Base-by-base conservation (phyloP, 2,329 filamentous ascomycete genomes). In the Aureobasidium sp. region DNA sequence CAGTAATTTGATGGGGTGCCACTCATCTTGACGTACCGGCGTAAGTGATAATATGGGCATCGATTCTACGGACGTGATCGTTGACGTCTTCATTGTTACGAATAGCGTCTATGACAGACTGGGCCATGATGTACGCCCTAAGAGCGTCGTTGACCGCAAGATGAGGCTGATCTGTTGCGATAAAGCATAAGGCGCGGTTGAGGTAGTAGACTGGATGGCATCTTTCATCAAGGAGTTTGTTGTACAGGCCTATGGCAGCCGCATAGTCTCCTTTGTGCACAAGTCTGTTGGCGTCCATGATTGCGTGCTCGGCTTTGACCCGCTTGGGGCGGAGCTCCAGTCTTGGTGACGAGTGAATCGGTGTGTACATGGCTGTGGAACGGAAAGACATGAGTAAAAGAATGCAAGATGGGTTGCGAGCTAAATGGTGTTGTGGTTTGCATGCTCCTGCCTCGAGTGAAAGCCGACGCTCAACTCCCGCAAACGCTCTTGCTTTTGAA, bases 171-270 rank as follows among this genome's bases (percentile, higher is more conserved):
- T 54, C 63, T 3, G 64, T 50, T 5, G 61, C 11, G 5, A 69
- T 16, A 36, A 67, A 68, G 54, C 68, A 69, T 1, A 70, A 59
- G 5, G 66, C 62, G 10, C 69, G 67, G 49, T 70, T 70, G 16
- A 69, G 64, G 44, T 68, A 67, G 1, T 68, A 68, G 45, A 44
- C 48, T 11, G 66, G 63, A 49, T 69, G 66, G 15, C 21, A 9
- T 27, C 30, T 50, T 11, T 49, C 45, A 7, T 49, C 45, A 5
- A 59, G 34, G 3, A 59, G 4, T 30, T 11, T 45, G 27, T 15
- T 42, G 41, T 32, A 59, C 10, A 39, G 6, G 4, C 25, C 13
- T 15, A 41, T 3, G 2, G 45, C 57, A 15, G 15, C 57, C 9
- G 16, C 10, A 27, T 59, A 59, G 5, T 59, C 13, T 42, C n/a